Percentiles rank a stretch among this genome's conserved stretches.
phyloP scores from a whole-genome alignment of 768 basidiomycete species.

The Suillus variegatus region DNA sequence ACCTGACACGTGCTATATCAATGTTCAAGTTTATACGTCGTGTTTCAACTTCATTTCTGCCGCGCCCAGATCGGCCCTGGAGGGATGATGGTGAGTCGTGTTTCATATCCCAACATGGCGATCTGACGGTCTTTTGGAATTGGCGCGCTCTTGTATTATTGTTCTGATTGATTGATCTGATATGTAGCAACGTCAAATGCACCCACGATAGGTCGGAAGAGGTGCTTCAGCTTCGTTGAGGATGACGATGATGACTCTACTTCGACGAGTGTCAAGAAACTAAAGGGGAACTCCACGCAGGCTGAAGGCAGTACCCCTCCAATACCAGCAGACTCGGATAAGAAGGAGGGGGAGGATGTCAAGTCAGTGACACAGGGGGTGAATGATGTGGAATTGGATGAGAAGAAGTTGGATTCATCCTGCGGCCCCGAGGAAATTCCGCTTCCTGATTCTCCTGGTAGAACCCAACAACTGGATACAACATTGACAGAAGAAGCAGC shows the following conservation, averaged over 20 bases:
- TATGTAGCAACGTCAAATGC: slow-evolving; percentile 71
- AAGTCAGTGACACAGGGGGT: slow-evolving; percentile 75
- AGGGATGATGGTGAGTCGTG: slow-evolving; percentile 66
- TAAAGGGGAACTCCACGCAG: slow-evolving; percentile 42
- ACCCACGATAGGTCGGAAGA: slow-evolving; percentile 66
- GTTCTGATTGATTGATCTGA: slow-evolving; percentile 11
- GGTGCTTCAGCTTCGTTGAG: slow-evolving; percentile 53
- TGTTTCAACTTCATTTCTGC: slow-evolving; percentile 68
- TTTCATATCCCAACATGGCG: slow-evolving; percentile 13
- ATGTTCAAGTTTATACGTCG: slow-evolving; percentile 75
- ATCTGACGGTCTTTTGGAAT: slow-evolving; percentile 9
- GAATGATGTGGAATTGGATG: slow-evolving; percentile 64
- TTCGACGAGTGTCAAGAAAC: slow-evolving; percentile 35
- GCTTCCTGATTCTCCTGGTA: slow-evolving; percentile 39
- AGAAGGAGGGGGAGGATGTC: slow-evolving; percentile 47
- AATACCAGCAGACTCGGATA: slow-evolving; percentile 22
- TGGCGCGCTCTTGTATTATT: slow-evolving; percentile 17
- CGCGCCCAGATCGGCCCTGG: slow-evolving; percentile 76
- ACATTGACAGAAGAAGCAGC: slow-evolving; percentile 11
- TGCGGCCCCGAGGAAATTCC: slow-evolving; percentile 35
- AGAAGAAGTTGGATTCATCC: slow-evolving; percentile 19
- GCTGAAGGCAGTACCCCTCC: slow-evolving; percentile 29
- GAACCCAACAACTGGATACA: slow-evolving; percentile 20
- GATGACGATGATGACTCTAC: slow-evolving; percentile 39
- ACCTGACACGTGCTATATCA: background rate